Base-by-base conservation (phyloP, 2,329 filamentous ascomycete species). In the Pestalotiopsis sp. region DNA sequence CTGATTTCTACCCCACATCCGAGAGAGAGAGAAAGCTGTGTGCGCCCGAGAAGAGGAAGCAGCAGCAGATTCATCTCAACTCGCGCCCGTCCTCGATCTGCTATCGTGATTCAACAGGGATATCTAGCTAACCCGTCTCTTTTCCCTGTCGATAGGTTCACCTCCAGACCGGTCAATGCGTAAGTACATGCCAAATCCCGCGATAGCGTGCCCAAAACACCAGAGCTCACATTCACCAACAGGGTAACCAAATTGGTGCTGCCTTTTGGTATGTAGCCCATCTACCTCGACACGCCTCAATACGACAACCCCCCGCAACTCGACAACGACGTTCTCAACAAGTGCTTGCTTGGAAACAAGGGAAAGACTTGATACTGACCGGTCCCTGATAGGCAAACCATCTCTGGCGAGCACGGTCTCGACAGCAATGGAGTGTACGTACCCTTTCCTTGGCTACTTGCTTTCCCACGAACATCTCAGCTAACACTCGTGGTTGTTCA, bases 171-270 rank as follows among this genome's bases (percentile, higher is more conserved):
- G 96, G 96, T 85, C 96, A 99, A 91, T 98, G 96, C 89, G 95
- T 98, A 91, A 87, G 91, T 89, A 67, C 52, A 71, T 67, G 70
- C 71, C 68, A 76, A 71, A 75, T 68, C 78, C 74, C 72, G 67
- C 64, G 65, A 70, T 71, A 61, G 61, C 65, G 45, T 64, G 69
- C n/a, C 55, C 62, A 69, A 69, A 64, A 67, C 68, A 41, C 27
- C 31, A 67, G 70, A 66, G 69, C 72, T 73, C 69, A 75, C 71
- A 86, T 79, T 68, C 72, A 70, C 74, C 78, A 71, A 77, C 79
- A 98, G 95, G 96, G 96, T 91, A 99, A 99, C 93, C 96, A 99
- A 93, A 97, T 98, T 79, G 96, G 96, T 95, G 96, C 96, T 89
- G 96, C 96, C 86, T 99, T 99, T 91, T 99, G 96, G 92, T 93